Evolutionary conservation across 768 basidiomycete species (phyloP).

Genomic region (Pisolithus marmoratus): DNA sequence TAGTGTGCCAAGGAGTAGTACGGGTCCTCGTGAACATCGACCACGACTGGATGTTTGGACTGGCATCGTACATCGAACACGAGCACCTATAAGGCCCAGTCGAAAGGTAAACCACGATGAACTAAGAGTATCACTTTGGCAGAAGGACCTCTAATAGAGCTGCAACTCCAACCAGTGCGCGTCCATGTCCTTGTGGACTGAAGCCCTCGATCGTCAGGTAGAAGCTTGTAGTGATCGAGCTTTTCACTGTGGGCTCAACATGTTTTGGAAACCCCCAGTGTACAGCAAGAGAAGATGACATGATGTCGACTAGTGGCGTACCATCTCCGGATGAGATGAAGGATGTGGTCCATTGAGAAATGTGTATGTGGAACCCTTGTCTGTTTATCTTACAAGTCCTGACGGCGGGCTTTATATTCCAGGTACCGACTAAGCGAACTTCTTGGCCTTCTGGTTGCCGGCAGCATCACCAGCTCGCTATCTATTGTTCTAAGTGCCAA

Average conservation of each 20-base stretch:
- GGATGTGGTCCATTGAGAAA: slow-evolving; percentile 52
- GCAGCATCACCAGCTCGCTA: too few species aligned
- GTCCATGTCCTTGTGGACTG: slow-evolving; percentile 17
- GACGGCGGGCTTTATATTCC: slow-evolving; percentile 33
- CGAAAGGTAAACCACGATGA: slow-evolving; percentile 13
- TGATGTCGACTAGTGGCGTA: slow-evolving; percentile 33
- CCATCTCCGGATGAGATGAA: slow-evolving; percentile 43
- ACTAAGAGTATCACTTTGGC: slow-evolving; percentile 10
- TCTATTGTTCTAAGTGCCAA: too few species aligned
- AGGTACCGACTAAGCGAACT: slow-evolving; percentile 38
- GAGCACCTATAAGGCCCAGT: too few species aligned
- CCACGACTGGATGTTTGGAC: too few species aligned
- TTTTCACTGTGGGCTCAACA: slow-evolving; percentile 34
- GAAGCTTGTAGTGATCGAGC: slow-evolving; percentile 34
- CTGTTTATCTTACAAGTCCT: neutral
- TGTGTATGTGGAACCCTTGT: slow-evolving; percentile 34
- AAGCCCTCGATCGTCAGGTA: slow-evolving; percentile 24
- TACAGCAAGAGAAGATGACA: slow-evolving; percentile 29
- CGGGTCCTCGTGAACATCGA: too few species aligned
- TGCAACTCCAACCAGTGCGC: neutral
- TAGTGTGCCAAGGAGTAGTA: too few species aligned
- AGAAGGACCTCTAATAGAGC: slow-evolving; percentile 16
- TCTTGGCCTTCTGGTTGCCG: slow-evolving; percentile 44
- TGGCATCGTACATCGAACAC: too few species aligned
- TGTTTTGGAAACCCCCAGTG: slow-evolving; percentile 32